Evolutionary conservation across 495 filamentous ascomycete genomes (phyloP), one percentile per base, ranked within the genome.

Genomic region (Bacidia gigantensis): DNA sequence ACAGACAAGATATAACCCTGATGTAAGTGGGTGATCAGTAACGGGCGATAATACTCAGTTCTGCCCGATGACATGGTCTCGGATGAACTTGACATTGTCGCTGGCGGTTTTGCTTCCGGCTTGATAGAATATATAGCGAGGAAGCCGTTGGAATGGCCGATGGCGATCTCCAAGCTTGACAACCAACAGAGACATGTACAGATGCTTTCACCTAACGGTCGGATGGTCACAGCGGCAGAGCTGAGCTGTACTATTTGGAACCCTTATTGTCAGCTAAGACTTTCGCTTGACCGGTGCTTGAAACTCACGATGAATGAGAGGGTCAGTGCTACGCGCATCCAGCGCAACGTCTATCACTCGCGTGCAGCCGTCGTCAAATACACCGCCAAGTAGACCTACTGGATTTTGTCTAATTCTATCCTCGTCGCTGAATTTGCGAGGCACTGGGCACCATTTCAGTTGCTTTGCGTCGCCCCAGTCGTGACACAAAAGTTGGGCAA

Each of bases 391-490:
- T 12, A 85, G 65, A 0, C 82, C 83, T 12, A 84, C 61, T 25
- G 57, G 47, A n/a, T 52, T 50, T 17, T 53, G 63, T 45, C 64
- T 64, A 14, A 50, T 39, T 18, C 44, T 56, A 23, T 66, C 60
- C 42, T 67, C 59, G 1, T 65, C 63, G 41, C 63, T 61, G 18
- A 57, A 54, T 46, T 58, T 59, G 51, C 70, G 67, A 5, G 66
- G 65, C 58, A 78, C 65, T 26, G 76, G 79, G 57, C 81, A 85
- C 80, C 80, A 86, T 48, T 74, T 66, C 18, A 86, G 67, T n/a
- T 70, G 67, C 50, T 70, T 72, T 12, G 80, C 58, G 49, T 74
- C 65, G 2, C 80, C 83, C 80, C 82, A 86, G 5, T 80, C 68
- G 2, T 76, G 74, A 58, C 81, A 84, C 18, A 84, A 55, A 2